A percentile compares a stretch with the other conserved stretches of the same genome.
Conservation (phyloP, 108 stramenopile species). For the Skeletonema menzelii region DNA sequence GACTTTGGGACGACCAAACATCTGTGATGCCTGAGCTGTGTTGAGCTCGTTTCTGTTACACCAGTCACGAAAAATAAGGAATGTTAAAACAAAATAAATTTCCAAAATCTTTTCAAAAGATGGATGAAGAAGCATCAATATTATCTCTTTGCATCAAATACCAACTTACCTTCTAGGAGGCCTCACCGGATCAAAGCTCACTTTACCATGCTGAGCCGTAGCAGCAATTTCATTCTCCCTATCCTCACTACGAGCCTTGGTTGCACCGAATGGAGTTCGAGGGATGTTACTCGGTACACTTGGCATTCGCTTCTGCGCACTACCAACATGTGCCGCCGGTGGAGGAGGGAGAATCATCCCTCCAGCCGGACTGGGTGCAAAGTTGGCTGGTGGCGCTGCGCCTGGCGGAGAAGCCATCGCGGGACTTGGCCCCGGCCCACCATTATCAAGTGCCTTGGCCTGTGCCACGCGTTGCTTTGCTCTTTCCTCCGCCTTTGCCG, state of each 20-base stretch:
- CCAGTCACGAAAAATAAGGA: neutral
- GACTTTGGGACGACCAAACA: slow-evolving; percentile 63
- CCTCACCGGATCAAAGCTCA: slow-evolving; percentile 75
- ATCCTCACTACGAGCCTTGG: slow-evolving; percentile 67
- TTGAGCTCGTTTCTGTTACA: slow-evolving; percentile 50
- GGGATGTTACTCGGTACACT: slow-evolving; percentile 36
- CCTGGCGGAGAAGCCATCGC: neutral
- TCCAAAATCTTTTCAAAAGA: neutral
- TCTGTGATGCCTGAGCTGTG: slow-evolving; percentile 62
- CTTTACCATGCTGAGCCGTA: slow-evolving; percentile 66
- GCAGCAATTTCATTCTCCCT: slow-evolving; percentile 71
- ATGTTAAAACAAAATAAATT: neutral
- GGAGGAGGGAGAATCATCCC: slow-evolving; percentile 22
- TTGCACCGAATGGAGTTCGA: slow-evolving; percentile 80
- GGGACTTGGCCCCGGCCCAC: neutral
- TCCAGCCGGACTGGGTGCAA: slow-evolving; percentile 9
- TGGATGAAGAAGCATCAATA: neutral
- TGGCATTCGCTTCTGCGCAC: neutral
- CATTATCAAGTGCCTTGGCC: slow-evolving; percentile 1
- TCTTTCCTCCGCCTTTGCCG: slow-evolving; percentile 84
- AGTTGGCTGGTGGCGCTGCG: neutral
- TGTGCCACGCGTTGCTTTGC: slow-evolving; percentile 35
- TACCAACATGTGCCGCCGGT: neutral
- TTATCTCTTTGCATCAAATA: neutral
- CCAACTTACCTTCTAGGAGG: slow-evolving; percentile 69